Conservation (phyloP, 176 grass and related monocot species). For the Carex littledalei region DNA sequence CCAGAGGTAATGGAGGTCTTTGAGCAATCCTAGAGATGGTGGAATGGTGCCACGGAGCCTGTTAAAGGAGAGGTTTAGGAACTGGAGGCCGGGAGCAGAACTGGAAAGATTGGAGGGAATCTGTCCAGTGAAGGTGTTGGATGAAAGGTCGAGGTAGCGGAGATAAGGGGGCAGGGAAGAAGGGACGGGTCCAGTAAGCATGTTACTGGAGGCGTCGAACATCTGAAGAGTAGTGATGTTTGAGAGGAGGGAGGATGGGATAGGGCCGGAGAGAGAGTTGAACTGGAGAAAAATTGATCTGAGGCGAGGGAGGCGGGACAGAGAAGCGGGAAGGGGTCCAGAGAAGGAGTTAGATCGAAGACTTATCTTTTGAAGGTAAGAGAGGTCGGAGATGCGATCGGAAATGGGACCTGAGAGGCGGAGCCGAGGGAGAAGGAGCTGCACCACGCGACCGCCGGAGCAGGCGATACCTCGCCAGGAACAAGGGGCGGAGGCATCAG, state of each 20-base stretch:
- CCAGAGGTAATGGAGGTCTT: conserved; percentile 81
- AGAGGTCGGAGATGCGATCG: conserved; percentile 44
- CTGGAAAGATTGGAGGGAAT: conserved; percentile 47
- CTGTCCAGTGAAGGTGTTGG: conserved; percentile 64
- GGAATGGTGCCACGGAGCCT: conserved; percentile 78
- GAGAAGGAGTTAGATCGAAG: conserved; percentile 75
- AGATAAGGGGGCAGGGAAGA: conserved; percentile 35
- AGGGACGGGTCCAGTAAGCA: conserved; percentile 60
- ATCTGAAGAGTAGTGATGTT: conserved; percentile 74
- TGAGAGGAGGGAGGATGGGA: conserved; percentile 44
- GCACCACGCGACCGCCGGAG: conserved; percentile 48
- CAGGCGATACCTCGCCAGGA: conserved; percentile 80
- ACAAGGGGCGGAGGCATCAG: conserved; percentile 56
- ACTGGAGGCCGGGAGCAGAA: conserved; percentile 49
- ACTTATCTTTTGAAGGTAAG: conserved; percentile 65
- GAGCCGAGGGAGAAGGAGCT: conserved; percentile 71
- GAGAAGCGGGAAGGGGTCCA: conserved; percentile 47
- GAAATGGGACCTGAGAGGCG: conserved; percentile 67
- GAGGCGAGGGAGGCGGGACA: conserved; percentile 49
- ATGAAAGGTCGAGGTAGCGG: conserved; percentile 82
- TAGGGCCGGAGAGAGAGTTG: conserved; percentile 74
- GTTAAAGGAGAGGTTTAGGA: conserved; percentile 82
- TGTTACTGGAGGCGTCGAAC: conserved; percentile 66
- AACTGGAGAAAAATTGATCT: conserved; percentile 72
- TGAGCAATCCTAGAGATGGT: conserved; percentile 50